These are phyloP conservation scores for Cornus kousa DNA, from an alignment of 148 eudicot genomes.

Conservation along the genomic window DNA sequence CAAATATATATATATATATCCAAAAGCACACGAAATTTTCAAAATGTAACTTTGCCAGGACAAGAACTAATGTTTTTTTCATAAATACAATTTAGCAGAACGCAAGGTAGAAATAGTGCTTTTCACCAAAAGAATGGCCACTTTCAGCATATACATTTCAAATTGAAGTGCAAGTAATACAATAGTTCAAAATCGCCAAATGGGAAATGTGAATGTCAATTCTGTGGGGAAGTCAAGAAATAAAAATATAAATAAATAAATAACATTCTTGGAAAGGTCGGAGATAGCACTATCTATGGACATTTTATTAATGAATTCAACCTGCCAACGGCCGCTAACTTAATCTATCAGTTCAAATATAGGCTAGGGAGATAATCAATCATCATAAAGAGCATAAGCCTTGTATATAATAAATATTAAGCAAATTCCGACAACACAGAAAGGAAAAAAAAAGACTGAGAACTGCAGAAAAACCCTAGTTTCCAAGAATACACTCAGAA, in stretches of 20 bases:
- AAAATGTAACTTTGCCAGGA: too few species aligned
- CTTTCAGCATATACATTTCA: not conserved
- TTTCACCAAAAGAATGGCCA: too few species aligned
- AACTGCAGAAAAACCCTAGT: slow-evolving; percentile 10
- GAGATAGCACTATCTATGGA: not conserved
- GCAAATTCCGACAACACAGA: not conserved
- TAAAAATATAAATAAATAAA: not conserved
- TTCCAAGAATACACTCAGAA: not conserved
- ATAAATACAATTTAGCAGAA: too few species aligned
- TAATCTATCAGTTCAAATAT: not conserved
- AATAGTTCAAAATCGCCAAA: not conserved
- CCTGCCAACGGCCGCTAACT: not conserved
- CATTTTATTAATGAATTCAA: not conserved
- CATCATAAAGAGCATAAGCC: not conserved
- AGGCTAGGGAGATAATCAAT: not conserved
- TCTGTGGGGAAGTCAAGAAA: not conserved
- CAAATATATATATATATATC: too few species aligned
- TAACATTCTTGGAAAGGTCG: not conserved
- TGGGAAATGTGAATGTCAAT: not conserved
- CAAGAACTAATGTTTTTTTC: too few species aligned
- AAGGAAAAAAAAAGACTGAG: not conserved
- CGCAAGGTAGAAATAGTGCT: too few species aligned
- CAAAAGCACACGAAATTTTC: too few species aligned
- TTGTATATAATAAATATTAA: not conserved
- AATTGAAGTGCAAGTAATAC: not conserved